Percentiles rank a stretch among this genome's conserved stretches.
phyloP scores from a whole-genome alignment of 192 early-diverging fungal species.

The Geranomyces variabilis region DNA sequence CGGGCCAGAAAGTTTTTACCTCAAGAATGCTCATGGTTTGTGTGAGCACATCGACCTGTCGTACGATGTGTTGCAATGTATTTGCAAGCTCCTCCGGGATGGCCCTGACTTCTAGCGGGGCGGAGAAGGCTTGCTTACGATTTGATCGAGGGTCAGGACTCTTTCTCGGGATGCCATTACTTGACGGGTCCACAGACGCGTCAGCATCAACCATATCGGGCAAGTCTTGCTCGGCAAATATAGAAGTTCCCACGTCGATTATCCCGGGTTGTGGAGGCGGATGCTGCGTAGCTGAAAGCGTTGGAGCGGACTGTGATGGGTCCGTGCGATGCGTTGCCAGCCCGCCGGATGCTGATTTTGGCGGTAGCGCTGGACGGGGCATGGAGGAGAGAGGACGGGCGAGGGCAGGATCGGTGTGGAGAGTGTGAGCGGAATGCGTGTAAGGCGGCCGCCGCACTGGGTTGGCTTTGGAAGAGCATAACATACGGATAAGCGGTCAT shows the following conservation, averaged over 20 bases:
- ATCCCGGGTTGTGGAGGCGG: conserved; percentile 22
- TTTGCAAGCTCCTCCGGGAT: conserved; percentile 49
- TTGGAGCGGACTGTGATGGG: not conserved
- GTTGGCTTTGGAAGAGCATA: no score
- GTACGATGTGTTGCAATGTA: conserved; percentile 51
- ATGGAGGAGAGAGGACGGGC: not conserved
- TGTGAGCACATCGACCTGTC: conserved; percentile 61
- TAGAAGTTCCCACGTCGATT: conserved; percentile 29
- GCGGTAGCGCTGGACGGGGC: not conserved
- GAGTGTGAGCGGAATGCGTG: not conserved
- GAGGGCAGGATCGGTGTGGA: conserved; percentile 18
- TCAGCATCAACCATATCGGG: not conserved
- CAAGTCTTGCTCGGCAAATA: conserved; percentile 32
- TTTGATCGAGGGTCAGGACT: not conserved
- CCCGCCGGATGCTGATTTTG: conserved; percentile 16
- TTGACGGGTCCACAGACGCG: not conserved
- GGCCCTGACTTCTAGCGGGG: conserved; percentile 37
- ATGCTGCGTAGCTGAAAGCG: not conserved
- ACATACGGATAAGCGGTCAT: no score
- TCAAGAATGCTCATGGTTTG: conserved; percentile 65
- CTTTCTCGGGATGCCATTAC: no score
- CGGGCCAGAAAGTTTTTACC: conserved; percentile 41
- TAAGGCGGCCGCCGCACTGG: no score
- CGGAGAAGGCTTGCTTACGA: conserved; percentile 13
- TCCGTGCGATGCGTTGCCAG: conserved; percentile 6